These are phyloP conservation scores for Sphaerulina musiva DNA, from an alignment of 2,329 filamentous ascomycete species.

Conservation along the genomic window DNA sequence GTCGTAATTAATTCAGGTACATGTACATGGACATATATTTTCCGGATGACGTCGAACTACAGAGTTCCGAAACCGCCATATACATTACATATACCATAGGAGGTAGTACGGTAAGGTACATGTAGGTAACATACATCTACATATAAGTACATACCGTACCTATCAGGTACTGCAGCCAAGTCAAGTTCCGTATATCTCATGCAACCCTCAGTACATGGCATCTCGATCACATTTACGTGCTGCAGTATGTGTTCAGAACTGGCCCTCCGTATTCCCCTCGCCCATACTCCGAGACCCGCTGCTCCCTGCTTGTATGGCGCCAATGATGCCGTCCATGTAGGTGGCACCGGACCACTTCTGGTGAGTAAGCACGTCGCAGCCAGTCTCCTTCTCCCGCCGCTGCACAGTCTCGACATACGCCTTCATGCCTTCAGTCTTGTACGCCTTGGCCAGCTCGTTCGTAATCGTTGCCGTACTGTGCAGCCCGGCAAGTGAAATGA, in stretches of 20 bases:
- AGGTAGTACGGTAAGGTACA: too few relatives aligned
- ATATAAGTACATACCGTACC: too few relatives aligned
- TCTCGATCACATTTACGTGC: too few relatives aligned
- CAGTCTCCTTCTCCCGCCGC: slow-evolving; percentile 78
- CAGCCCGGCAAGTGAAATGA: slow-evolving; percentile 59
- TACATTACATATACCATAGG: too few relatives aligned
- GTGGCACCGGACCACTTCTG: slow-evolving; percentile 75
- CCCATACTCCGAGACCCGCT: slow-evolving; percentile 90
- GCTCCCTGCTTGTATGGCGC: slow-evolving; percentile 84
- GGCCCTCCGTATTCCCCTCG: slow-evolving; percentile 77
- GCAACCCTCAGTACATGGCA: too few relatives aligned
- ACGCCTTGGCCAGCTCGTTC: slow-evolving; percentile 69
- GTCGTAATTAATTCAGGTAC: too few relatives aligned
- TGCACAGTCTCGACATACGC: slow-evolving; percentile 96
- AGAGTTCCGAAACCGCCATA: too few relatives aligned
- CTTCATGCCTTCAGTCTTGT: slow-evolving; percentile 89
- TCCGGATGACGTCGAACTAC: too few relatives aligned
- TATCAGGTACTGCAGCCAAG: too few relatives aligned
- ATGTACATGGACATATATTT: too few relatives aligned
- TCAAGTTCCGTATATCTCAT: too few relatives aligned
- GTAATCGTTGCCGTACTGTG: slow-evolving; percentile 59
- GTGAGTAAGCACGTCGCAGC: slow-evolving; percentile 87
- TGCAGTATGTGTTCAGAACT: slow-evolving; percentile 30
- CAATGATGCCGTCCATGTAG: slow-evolving; percentile 83
- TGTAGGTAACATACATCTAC: too few relatives aligned